Evolutionary conservation across 805 yeast genomes (phyloP).

Genomic region (Metschnikowia noctiluminum): DNA sequence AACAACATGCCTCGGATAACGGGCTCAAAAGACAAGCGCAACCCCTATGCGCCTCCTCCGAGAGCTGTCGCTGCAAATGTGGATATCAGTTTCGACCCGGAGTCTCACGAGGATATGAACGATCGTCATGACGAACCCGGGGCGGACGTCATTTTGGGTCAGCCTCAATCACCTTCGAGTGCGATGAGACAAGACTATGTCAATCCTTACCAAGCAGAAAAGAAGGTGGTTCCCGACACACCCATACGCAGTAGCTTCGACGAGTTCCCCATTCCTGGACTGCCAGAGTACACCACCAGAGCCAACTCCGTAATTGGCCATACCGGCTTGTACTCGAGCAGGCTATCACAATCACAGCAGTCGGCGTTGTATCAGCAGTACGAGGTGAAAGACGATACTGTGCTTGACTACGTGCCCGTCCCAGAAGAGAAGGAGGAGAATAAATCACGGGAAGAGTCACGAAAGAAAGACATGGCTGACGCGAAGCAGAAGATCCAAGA

Average conservation of each 20-base stretch:
- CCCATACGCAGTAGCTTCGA: conserved; percentile 24
- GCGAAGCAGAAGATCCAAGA: conserved; percentile 17
- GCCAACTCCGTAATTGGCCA: conserved; percentile 42
- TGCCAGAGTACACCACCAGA: conserved; percentile 43
- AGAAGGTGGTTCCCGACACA: conserved; percentile 3
- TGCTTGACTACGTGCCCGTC: conserved; percentile 39
- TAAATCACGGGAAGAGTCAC: conserved; percentile 32
- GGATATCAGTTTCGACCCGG: conserved; percentile 33
- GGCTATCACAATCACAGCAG: conserved; percentile 43
- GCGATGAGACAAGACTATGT: conserved; percentile 18
- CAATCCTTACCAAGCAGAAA: conserved; percentile 25
- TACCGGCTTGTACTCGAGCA: conserved; percentile 33
- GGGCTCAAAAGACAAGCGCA: neutral
- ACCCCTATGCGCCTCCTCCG: conserved; percentile 7
- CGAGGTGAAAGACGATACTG: conserved; percentile 45
- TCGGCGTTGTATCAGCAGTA: conserved; percentile 43
- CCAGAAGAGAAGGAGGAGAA: conserved; percentile 44
- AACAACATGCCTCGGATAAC: neutral
- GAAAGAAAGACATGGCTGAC: conserved; percentile 27
- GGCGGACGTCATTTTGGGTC: conserved; percentile 11
- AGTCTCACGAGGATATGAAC: conserved; percentile 8
- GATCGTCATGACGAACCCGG: conserved; percentile 1
- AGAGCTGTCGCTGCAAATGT: conserved; percentile 19
- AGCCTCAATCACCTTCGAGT: conserved; percentile 3
- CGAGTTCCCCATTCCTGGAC: conserved; percentile 44